A percentile compares a stretch with the other conserved stretches of the same genome.
These are phyloP conservation scores for Aurantiochytrium sp. DNA, from an alignment of 108 stramenopile genomes.

Conservation along the genomic window DNA sequence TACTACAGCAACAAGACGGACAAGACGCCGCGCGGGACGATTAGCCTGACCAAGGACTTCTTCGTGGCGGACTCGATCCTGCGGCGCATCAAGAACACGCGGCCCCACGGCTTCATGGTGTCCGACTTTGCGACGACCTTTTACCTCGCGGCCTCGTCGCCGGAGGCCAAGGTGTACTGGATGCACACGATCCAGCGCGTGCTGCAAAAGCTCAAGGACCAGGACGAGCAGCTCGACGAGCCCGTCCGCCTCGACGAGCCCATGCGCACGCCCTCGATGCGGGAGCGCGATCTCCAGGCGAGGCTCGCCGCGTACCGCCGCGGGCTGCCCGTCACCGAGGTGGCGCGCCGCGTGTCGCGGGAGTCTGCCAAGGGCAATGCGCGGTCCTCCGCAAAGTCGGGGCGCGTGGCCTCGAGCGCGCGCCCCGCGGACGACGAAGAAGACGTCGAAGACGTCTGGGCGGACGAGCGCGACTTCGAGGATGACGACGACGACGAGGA, in stretches of 20 bases:
- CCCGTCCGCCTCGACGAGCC: constrained; percentile 2
- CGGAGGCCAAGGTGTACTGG: constrained; percentile 14
- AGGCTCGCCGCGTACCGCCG: background rate
- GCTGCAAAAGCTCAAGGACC: background rate
- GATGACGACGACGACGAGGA: too few relatives aligned
- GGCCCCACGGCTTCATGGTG: constrained; percentile 3
- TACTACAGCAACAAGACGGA: constrained; percentile 6
- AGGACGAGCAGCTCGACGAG: background rate
- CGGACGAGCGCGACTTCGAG: too few relatives aligned
- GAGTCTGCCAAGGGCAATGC: background rate
- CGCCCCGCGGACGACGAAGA: background rate
- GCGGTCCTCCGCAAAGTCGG: background rate
- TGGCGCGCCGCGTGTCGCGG: background rate
- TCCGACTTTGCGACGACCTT: constrained; percentile 4
- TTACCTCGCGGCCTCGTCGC: background rate
- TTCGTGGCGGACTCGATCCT: constrained; percentile 14
- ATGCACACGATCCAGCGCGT: constrained; percentile 26
- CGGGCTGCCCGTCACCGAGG: background rate
- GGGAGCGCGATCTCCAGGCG: background rate
- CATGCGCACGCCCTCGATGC: background rate
- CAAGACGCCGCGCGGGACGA: background rate
- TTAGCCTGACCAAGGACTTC: background rate
- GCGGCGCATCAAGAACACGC: constrained; percentile 22
- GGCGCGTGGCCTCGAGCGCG: background rate
- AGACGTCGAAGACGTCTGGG: too few relatives aligned